Conservation (phyloP, 2,329 filamentous ascomycete genomes). For the Parastagonospora avenae region DNA sequence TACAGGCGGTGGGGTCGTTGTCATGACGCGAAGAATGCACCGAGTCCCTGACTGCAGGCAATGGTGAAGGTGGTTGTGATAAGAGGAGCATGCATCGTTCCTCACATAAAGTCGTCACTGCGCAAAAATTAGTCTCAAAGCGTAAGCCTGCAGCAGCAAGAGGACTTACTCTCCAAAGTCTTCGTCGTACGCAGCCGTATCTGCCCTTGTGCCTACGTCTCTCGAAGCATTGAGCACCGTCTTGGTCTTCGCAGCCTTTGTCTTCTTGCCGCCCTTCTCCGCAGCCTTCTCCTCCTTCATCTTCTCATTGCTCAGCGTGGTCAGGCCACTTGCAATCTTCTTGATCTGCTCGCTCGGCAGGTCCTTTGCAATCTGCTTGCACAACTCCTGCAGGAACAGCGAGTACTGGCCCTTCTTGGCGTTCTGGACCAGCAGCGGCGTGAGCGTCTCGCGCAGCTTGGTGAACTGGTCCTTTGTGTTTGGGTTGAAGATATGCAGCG, state of each 20-base stretch:
- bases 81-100: background rate
- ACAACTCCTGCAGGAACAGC: slow-evolving; percentile 88
- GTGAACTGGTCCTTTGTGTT: slow-evolving; percentile 85
- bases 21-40: no score
- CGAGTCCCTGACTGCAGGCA: background rate
- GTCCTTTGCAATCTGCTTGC: slow-evolving; percentile 84
- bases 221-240: slow-evolving; percentile 73
- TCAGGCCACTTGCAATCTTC: slow-evolving; percentile 86
- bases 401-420: slow-evolving; percentile 88
- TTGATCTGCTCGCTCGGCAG: slow-evolving; percentile 93
- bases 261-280: slow-evolving; percentile 95
- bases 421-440: slow-evolving; percentile 75
- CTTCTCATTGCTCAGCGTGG: slow-evolving; percentile 94
- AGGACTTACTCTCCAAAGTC: slow-evolving; percentile 82
- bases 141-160: background rate
- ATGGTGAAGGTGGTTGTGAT: background rate
- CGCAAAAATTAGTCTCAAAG: slow-evolving; percentile 20
- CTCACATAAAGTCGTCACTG: slow-evolving; percentile 49
- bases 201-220: slow-evolving; percentile 61
- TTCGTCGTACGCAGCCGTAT: slow-evolving; percentile 80
- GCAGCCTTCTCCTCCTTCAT: slow-evolving; percentile 97
- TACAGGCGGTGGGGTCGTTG: background rate
- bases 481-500: slow-evolving; percentile 86
- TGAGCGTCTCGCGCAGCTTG: slow-evolving; percentile 75
- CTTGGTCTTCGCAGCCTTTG: slow-evolving; percentile 96